Conservation (phyloP, 306 rosid genomes). For the Trifolium subterraneum region DNA sequence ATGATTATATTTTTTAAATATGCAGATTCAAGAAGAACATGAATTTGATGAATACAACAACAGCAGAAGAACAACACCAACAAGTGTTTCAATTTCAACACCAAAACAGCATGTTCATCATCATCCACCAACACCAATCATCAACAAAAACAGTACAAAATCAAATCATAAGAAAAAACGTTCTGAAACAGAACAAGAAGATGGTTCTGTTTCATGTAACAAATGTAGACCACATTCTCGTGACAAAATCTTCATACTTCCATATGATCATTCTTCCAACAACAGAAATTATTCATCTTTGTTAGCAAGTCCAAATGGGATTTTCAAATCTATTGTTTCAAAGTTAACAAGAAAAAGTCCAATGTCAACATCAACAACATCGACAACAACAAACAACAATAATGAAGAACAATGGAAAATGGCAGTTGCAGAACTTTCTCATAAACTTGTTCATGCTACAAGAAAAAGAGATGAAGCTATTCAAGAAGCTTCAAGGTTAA, state of each 20-base stretch:
- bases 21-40: conserved; percentile 83
- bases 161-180: conserved; percentile 55
- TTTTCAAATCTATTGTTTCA: conserved; percentile 73
- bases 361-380: conserved; percentile 36
- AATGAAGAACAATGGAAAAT: conserved; percentile 85
- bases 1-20: not conserved
- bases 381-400: not conserved
- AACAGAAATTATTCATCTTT: conserved; percentile 60
- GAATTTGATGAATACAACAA: conserved; percentile 50
- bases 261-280: conserved; percentile 51
- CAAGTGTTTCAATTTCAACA: conserved; percentile 16
- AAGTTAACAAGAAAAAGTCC: conserved; percentile 80
- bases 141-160: conserved; percentile 38
- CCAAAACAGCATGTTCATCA: conserved; percentile 45
- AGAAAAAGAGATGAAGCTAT: conserved; percentile 80
- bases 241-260: conserved; percentile 83
- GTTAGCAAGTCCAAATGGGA: conserved; percentile 72
- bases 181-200: conserved; percentile 55
- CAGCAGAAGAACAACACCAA: conserved; percentile 47
- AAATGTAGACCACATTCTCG: conserved; percentile 88
- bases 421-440: conserved; percentile 85
- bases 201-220: conserved; percentile 71
- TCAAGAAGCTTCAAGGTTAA: conserved; percentile 79
- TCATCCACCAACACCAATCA: conserved; percentile 54
- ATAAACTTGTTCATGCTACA: conserved; percentile 75